Base-by-base conservation (phyloP, 2,329 filamentous ascomycete species). In the Neonectria sp. region DNA sequence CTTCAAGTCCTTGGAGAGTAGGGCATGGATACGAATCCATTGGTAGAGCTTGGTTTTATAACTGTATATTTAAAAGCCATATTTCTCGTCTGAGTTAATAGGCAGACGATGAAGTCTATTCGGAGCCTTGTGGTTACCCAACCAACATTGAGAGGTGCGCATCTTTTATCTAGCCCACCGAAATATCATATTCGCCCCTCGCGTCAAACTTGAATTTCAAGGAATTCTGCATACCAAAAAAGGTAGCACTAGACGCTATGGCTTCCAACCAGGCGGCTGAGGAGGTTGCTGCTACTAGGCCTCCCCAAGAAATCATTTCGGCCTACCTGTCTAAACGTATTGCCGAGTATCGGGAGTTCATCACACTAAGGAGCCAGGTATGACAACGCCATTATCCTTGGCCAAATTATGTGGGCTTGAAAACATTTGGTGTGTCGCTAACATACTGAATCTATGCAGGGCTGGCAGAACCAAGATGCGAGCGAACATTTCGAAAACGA, bases 321-420 rank as follows among this genome's bases (percentile, higher is more conserved):
- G 56, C 43, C 6, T 59, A 59, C 31, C 12, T 59, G 12, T 37
- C 56, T 9, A 9, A 59, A 7, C 45, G 24, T 5, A 59, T 59
- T 29, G 8, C n/a, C 6, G 2, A 37, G 21, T 51, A 40, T n/a
- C 21, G 45, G 25, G 21, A 51, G 31, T 21, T 59, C 11, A 8
- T 29, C 21, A 15, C 15, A 8, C 24, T 59, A 17, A 27, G 17
- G 17, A 21, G 33, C 13, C 21, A 40, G 56, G 45, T 59, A 51
- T 12, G 7, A 5, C 8, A 31, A 40, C 7, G 11, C 21, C 15
- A 25, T 29, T n/a, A 4, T 25, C 25, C 8, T 37, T 49, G 4
- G 11, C 12, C 7, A 25, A 46, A 24, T 25, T 24, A 46, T 46
- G 11, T 9, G 6, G 4, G 21, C 3, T 25, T 13, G 4, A 46